Conservation (phyloP, 2,329 filamentous ascomycete species). For the Cytospora mali region DNA sequence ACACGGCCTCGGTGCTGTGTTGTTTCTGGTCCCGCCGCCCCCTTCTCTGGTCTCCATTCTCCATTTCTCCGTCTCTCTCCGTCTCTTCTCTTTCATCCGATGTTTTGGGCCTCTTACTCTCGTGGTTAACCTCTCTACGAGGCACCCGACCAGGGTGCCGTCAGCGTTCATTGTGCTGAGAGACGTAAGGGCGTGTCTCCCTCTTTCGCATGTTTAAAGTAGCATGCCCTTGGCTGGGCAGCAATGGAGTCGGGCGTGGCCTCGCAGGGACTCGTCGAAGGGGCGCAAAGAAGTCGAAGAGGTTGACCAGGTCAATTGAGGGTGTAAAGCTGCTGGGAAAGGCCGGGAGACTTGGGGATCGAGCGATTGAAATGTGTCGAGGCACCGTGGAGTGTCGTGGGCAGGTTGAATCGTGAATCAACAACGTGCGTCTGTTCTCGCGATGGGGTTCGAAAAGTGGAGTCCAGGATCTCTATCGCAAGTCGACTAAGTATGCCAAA, state of each 20-base stretch:
- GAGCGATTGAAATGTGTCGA: constrained; percentile 16
- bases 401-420: constrained; percentile 15
- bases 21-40: too few relatives aligned
- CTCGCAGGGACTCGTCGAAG: constrained; percentile 5
- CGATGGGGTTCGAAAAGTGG: constrained; percentile 22
- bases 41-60: too few relatives aligned
- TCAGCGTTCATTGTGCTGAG: constrained; percentile 58
- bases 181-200: constrained; percentile 32
- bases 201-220: constrained; percentile 36
- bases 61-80: too few relatives aligned
- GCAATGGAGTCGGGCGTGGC: constrained; percentile 15
- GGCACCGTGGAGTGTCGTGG: constrained; percentile 17
- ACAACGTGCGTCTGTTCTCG: constrained; percentile 18
- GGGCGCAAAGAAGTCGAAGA: constrained; percentile 11
- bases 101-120: constrained; percentile 49
- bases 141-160: constrained; percentile 60
- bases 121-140: constrained; percentile 64
- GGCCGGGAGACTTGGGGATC: constrained; percentile 2
- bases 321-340: not conserved
- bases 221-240: constrained; percentile 30
- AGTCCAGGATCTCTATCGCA: constrained; percentile 14
- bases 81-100: not conserved
- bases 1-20: not conserved
- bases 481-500: not conserved
- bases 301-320: not conserved